Conservation (phyloP, 768 basidiomycete genomes). For the Rhodotorula sphaerocarpa region DNA sequence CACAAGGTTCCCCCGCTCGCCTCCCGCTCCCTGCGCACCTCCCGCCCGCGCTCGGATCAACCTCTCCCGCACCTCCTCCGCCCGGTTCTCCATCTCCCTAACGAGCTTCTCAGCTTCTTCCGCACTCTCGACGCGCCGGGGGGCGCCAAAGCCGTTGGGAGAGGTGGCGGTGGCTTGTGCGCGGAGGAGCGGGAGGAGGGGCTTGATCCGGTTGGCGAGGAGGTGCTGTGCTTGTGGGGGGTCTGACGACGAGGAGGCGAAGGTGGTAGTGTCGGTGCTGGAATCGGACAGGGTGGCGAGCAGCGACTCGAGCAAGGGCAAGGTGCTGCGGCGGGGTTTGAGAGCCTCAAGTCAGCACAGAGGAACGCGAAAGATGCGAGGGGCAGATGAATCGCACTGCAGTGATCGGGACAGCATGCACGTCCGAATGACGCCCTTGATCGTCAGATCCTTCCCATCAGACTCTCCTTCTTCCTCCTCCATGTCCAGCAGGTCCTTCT, state of each 20-base stretch:
- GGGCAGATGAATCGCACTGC: background rate
- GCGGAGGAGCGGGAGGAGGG: conserved; percentile 16
- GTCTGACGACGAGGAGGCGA: too few relatives aligned
- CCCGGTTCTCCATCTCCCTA: background rate
- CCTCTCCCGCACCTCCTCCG: background rate
- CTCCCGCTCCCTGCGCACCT: too few relatives aligned
- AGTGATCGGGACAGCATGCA: background rate
- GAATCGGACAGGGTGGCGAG: background rate
- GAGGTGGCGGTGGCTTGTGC: conserved; percentile 3
- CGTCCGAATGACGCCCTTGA: conserved; percentile 18
- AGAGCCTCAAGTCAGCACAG: background rate
- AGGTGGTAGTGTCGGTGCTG: background rate
- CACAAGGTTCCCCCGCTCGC: too few relatives aligned
- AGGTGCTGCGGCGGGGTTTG: background rate
- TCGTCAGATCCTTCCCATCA: background rate
- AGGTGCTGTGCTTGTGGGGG: too few relatives aligned
- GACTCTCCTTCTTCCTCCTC: background rate
- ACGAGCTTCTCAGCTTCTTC: background rate
- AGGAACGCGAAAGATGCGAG: too few relatives aligned
- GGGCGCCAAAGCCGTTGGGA: background rate
- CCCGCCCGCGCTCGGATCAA: background rate
- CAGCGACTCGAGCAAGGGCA: conserved; percentile 1
- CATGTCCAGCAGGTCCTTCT: too few relatives aligned
- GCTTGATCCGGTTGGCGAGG: background rate
- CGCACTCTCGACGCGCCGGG: background rate